A percentile compares a stretch with the other conserved stretches of the same genome.
These are phyloP conservation scores for Candida freyschussii DNA, from an alignment of 1,139 yeast genomes.

Conservation along the genomic window DNA sequence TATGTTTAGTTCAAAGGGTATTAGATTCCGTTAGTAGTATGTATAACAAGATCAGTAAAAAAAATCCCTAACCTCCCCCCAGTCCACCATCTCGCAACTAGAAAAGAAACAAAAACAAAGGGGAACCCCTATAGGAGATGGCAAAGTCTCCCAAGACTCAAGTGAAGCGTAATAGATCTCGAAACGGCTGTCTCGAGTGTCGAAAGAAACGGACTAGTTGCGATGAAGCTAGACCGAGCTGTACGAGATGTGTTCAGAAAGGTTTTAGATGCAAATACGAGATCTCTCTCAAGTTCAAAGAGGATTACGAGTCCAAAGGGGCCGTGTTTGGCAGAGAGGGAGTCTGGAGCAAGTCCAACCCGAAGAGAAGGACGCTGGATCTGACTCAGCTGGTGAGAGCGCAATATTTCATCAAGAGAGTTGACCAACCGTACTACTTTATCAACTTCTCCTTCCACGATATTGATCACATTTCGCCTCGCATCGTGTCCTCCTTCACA, in stretches of 20 bases:
- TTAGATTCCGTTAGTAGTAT: too few relatives aligned
- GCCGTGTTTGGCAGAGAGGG: slow-evolving; percentile 14
- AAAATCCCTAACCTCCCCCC: too few relatives aligned
- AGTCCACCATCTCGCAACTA: too few relatives aligned
- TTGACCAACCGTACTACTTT: slow-evolving; percentile 2
- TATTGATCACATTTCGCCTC: background rate
- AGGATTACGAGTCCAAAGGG: slow-evolving; percentile 7
- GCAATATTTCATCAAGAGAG: background rate
- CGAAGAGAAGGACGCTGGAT: slow-evolving; percentile 2
- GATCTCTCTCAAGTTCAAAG: slow-evolving; percentile 8
- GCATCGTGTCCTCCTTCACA: background rate
- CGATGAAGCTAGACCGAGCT: slow-evolving; percentile 9
- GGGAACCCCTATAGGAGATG: too few relatives aligned
- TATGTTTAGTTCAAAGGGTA: too few relatives aligned
- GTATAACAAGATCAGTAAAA: too few relatives aligned
- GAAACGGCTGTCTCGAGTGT: slow-evolving; percentile 11
- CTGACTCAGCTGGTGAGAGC: slow-evolving; percentile 1
- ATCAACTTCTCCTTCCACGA: slow-evolving; percentile 4
- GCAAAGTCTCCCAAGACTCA: too few relatives aligned
- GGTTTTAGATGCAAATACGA: slow-evolving; percentile 6
- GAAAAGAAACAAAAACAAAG: too few relatives aligned
- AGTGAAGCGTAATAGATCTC: slow-evolving; percentile 7
- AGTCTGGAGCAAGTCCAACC: slow-evolving; percentile 6
- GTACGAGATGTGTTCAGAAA: slow-evolving; percentile 5
- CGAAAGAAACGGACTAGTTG: slow-evolving; percentile 5